Conservation (phyloP, 331 rosid genomes). For the Cydonia oblonga region DNA sequence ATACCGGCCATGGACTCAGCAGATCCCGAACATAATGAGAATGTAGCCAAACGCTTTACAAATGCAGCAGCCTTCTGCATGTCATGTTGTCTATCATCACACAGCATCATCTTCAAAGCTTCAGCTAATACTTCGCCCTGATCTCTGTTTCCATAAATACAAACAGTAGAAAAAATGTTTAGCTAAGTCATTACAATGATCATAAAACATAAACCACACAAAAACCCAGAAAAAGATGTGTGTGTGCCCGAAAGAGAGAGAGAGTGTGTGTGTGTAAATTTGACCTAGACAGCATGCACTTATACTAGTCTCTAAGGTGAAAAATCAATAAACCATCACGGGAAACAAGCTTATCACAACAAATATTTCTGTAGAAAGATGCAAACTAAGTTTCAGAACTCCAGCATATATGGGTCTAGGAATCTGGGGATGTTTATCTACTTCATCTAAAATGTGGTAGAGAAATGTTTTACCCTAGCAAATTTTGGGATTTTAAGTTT, state of each 20-base stretch:
- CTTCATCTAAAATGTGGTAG: neutral
- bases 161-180: neutral
- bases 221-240: neutral
- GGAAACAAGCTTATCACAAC: neutral
- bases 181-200: neutral
- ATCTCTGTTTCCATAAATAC: slow-evolving; percentile 46
- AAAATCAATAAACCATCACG: neutral
- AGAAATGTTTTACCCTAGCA: slow-evolving; percentile 3
- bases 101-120: slow-evolving; percentile 87
- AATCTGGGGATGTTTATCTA: neutral
- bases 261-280: neutral
- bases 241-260: neutral
- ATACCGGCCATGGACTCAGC: slow-evolving; percentile 91
- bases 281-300: neutral
- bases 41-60: slow-evolving; percentile 74
- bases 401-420: neutral
- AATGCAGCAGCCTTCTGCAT: slow-evolving; percentile 99
- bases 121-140: slow-evolving; percentile 84
- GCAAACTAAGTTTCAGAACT: slow-evolving; percentile 1
- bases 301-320: neutral
- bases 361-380: neutral
- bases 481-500: neutral
- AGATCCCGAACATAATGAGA: slow-evolving; percentile 61
- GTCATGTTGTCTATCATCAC: slow-evolving; percentile 95
- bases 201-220: neutral